phyloP scores from a whole-genome alignment of 106 monocot species.

The Alisma plantagoaquatica region DNA sequence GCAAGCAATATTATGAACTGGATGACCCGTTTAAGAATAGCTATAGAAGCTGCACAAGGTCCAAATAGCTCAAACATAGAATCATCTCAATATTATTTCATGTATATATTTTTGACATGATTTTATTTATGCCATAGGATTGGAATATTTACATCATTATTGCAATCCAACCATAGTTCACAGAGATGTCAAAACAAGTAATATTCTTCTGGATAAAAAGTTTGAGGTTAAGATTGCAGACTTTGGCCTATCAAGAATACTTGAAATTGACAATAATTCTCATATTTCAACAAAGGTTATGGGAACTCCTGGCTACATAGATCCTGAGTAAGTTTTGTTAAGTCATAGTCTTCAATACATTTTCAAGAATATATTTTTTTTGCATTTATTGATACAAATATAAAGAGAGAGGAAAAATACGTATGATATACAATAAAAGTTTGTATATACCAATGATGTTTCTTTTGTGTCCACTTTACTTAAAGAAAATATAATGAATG shows the following conservation, averaged over 20 bases:
- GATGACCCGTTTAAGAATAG: slow-evolving; percentile 7
- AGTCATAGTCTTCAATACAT: too few relatives aligned
- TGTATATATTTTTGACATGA: not conserved
- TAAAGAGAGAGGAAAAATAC: too few relatives aligned
- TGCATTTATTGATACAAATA: too few relatives aligned
- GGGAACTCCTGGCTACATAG: slow-evolving; percentile 19
- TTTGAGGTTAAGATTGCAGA: slow-evolving; percentile 15
- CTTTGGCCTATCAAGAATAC: slow-evolving; percentile 12
- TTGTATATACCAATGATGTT: too few relatives aligned
- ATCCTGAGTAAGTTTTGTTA: slow-evolving; percentile 12
- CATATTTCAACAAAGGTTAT: slow-evolving; percentile 5
- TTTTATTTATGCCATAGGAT: not conserved
- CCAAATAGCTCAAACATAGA: not conserved
- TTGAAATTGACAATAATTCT: not conserved
- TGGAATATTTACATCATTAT: slow-evolving; percentile 11
- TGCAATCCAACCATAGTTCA: slow-evolving; percentile 19
- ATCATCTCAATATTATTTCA: not conserved
- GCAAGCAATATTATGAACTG: not conserved
- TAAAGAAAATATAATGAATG: too few relatives aligned
- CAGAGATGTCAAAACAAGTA: slow-evolving; percentile 15
- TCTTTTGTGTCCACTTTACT: too few relatives aligned
- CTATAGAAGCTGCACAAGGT: slow-evolving; percentile 20
- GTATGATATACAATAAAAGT: too few relatives aligned
- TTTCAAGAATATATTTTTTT: too few relatives aligned
- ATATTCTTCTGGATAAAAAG: slow-evolving; percentile 15